Evolutionary conservation across 768 basidiomycete genomes (phyloP).

Genomic region (Clitopilus hobsonii): DNA sequence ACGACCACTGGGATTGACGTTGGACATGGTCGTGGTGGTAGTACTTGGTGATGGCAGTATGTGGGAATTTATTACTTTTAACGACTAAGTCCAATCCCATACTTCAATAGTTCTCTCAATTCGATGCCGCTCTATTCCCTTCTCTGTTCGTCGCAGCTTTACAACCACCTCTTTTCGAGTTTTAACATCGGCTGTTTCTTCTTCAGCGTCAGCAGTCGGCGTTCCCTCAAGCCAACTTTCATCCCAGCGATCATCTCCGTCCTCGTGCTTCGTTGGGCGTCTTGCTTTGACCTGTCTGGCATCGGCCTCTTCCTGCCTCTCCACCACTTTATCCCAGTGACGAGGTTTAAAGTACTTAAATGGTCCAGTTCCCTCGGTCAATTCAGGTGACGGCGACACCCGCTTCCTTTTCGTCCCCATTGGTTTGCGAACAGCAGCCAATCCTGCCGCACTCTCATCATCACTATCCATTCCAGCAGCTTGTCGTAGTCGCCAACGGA

Average conservation of each 20-base stretch:
- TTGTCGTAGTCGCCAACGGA: conserved; percentile 76
- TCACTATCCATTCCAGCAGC: conserved; percentile 62
- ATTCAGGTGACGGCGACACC: conserved; percentile 17
- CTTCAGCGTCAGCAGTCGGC: conserved; percentile 26
- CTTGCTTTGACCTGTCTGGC: conserved; percentile 30
- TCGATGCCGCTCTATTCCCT: conserved; percentile 65
- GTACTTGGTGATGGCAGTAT: conserved; percentile 3
- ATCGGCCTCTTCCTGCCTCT: conserved; percentile 37
- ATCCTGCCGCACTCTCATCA: conserved; percentile 51
- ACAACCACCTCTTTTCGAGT: conserved; percentile 45
- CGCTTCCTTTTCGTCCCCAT: conserved; percentile 39
- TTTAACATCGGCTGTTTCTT: conserved; percentile 34
- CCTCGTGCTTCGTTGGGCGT: conserved; percentile 23
- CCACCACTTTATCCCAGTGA: conserved; percentile 53
- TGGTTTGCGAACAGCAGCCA: conserved; percentile 9
- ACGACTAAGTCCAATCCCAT: conserved; percentile 49
- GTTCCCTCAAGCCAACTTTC: conserved; percentile 36
- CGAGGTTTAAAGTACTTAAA: conserved; percentile 71
- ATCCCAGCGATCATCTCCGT: conserved; percentile 34
- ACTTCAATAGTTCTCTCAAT: conserved; percentile 65
- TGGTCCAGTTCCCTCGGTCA: conserved; percentile 13
- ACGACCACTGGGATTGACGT: conserved; percentile 20
- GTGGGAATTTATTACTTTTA: background rate
- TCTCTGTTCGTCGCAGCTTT: conserved; percentile 51
- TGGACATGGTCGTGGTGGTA: conserved; percentile 20